Base-by-base conservation (phyloP, 495 filamentous ascomycete species). In the Thermothielavioides terrestris region DNA sequence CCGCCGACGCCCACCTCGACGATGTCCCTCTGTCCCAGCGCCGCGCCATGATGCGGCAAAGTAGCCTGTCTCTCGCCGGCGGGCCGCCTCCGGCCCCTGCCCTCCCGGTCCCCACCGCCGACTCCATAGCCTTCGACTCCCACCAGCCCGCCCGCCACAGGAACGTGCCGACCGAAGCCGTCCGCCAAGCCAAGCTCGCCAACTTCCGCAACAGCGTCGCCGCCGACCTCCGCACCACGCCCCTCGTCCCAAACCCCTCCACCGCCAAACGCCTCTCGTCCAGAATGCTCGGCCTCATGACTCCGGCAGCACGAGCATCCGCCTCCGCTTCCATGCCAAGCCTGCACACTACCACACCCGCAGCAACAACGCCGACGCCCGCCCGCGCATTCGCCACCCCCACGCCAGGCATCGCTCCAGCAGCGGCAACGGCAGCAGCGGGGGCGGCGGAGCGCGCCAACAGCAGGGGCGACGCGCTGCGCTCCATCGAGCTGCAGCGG, bases 21-120 rank as follows among this genome's bases (percentile, higher is more conserved):
- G 77, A 90, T 60, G 75, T 91, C 51, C 81, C 86, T 0, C 82
- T 94, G 15, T 83, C 84, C 18, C 77, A 82, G 51, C 84, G 86
- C 42, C 80, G 71, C 25, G 62, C 74, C 28, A 57, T 80, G 8
- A 72, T 80, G 10, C 35, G 75, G 10, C 73, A 77, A 34, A 68
- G 58, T 35, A 73, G 64, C 42, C 45, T 38, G 7, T 28, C 31
- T n/a, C 26, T 22, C 12, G 18, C 34, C 38, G 20, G 53, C 38
- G 30, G 40, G 40, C 34, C 49, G 51, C 34, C 55, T 5, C 28
- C 37, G 40, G 38, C 27, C 2, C 40, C 40, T 40, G 36, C 22
- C 42, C 52, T 45, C 6, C 55, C 23, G 47, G 56, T 15, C n/a
- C 12, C 32, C 9, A 57, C 60, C 6, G 60, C 64, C 25, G 64